These are phyloP conservation scores for Hymenochaete sp. DNA, from an alignment of 1,284 basidiomycete genomes.

Conservation along the genomic window DNA sequence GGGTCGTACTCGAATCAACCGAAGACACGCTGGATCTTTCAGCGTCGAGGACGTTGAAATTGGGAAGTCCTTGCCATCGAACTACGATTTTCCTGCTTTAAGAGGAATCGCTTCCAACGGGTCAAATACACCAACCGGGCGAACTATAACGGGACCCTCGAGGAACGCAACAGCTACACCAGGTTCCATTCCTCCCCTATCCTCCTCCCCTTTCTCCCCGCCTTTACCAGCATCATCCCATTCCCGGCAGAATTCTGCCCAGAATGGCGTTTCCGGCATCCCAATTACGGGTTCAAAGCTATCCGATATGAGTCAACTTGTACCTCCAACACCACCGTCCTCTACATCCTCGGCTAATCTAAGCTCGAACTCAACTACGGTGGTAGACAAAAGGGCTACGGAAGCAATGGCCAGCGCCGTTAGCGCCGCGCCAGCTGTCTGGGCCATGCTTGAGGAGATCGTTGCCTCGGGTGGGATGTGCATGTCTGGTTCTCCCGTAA, in stretches of 20 bases:
- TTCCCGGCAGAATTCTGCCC: constrained; percentile 13
- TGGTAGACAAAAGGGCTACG: constrained; percentile 62
- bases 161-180: neutral
- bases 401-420: constrained; percentile 61
- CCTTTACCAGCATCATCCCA: constrained; percentile 4
- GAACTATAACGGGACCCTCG: constrained; percentile 20
- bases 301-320: too few species aligned
- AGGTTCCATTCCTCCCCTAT: constrained; percentile 40
- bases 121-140: constrained; percentile 32
- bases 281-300: neutral
- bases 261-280: constrained; percentile 13
- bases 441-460: constrained; percentile 61
- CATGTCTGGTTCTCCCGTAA: constrained; percentile 31
- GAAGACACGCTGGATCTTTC: constrained; percentile 90
- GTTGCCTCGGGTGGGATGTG: too few species aligned
- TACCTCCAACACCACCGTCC: neutral
- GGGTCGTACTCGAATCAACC: constrained; percentile 35
- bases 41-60: constrained; percentile 86
- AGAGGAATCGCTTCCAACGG: constrained; percentile 28
- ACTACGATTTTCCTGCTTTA: constrained; percentile 32
- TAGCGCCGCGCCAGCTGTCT: constrained; percentile 61
- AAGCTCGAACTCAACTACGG: constrained; percentile 23
- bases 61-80: constrained; percentile 71
- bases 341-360: constrained; percentile 32
- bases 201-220: constrained; percentile 38